These are phyloP conservation scores for Plasmodium knowlesi DNA, from an alignment of 169 alveolate genomes.

Conservation along the genomic window DNA sequence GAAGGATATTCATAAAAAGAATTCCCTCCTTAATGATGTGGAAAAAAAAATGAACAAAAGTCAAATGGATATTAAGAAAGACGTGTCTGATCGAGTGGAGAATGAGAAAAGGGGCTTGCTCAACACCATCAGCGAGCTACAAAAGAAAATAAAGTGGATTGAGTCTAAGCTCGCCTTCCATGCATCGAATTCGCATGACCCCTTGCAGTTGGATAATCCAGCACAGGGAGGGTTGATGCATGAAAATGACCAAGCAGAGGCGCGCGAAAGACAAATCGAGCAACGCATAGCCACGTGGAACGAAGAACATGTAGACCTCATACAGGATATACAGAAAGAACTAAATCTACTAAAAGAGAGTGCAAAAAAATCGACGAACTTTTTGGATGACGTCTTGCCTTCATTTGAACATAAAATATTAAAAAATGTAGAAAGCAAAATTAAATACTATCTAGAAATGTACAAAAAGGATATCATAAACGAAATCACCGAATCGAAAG, in stretches of 20 bases:
- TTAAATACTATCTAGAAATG: conserved; percentile 63
- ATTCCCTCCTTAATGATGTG: conserved; percentile 17
- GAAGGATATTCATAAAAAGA: conserved; percentile 34
- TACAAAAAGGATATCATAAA: conserved; percentile 69
- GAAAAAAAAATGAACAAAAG: conserved; percentile 34
- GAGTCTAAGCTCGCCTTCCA: not conserved
- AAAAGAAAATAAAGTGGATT: conserved; percentile 22
- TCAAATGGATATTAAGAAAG: conserved; percentile 39
- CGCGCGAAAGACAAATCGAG: not conserved
- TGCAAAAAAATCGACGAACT: conserved; percentile 5
- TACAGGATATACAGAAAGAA: conserved; percentile 26
- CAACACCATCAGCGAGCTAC: conserved; percentile 24
- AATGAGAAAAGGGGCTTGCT: conserved; percentile 40
- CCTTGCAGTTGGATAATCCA: not conserved
- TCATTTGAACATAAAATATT: conserved; percentile 24
- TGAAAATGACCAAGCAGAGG: not conserved
- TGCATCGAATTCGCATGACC: not conserved
- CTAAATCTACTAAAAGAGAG: conserved; percentile 29
- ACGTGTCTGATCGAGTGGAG: conserved; percentile 19
- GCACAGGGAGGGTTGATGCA: not conserved
- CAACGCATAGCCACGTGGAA: not conserved
- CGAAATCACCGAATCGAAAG: conserved; percentile 68
- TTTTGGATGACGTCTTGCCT: conserved; percentile 46
- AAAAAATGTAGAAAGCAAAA: conserved; percentile 55
- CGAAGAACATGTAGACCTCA: not conserved